Evolutionary conservation across 495 filamentous ascomycete species (phyloP), one percentile per base, ranked within the genome.

Genomic region (Margaritispora aquatica): DNA sequence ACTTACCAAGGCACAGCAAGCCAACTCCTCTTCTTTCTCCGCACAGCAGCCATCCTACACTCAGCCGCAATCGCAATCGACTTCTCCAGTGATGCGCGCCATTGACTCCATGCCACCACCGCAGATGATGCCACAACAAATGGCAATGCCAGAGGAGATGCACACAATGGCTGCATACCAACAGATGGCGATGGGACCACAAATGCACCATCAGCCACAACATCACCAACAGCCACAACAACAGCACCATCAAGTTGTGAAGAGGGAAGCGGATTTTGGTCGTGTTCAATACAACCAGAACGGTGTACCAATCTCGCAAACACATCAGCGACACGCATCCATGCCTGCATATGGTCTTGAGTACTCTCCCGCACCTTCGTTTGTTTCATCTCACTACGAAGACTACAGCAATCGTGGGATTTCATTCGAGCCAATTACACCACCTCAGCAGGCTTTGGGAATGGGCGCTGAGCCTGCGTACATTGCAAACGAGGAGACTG

Each of bases 1-100:
- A 76, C 88, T 98, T 81, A 97, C 94, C 66, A 98, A 97, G 78
- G 91, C 93, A 29, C 95, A 98, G 76, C 95, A 97, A 82, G 91
- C 91, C 70, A 97, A 94, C 75, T 89, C 91, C 31, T 97, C 93
- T 23, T 95, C 93, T 24, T 97, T 97, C 80, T 89, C 84, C 76
- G 88, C 88, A 62, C 90, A 82, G 65, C 77, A 93, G 69, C 84
- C 88, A 69, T 84, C 87, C 72, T 92, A 85, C 79, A 84, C 88
- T 69, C 65, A 67, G 51, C 49, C 65, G 15, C 83, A 80, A 69
- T 78, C 74, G 80, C 89, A 90, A 74, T 86, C 91, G 70, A 88
- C 77, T 71, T 84, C 90, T 71, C 84, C 93, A 72, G 85, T 92
- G 63, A 88, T 96, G 82, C 86, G 91, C 70, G 89, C 88, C 56